Evolutionary conservation across 78 protist genomes (phyloP), one percentile per base, ranked within the genome.

Genomic region (Guillardia theta): DNA sequence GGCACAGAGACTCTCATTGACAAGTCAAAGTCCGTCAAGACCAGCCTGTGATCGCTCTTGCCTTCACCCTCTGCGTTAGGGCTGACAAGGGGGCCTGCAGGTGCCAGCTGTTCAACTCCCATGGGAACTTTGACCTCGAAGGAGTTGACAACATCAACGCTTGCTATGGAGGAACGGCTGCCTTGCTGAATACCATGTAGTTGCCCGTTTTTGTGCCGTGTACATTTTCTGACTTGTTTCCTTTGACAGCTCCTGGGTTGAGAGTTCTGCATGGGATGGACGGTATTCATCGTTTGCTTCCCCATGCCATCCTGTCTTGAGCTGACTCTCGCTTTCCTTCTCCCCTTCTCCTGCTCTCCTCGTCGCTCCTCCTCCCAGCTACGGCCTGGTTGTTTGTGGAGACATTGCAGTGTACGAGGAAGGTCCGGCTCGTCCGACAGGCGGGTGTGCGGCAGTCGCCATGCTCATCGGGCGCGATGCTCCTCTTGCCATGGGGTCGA

Each of bases 101-200:
- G 48, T 22, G 50, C 18, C 70, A 64, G 80, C 96, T 98, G 41
- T 96, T 97, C 93, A 97, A 98, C 95, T 19, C 88, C 96, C 90
- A 64, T 98, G 99, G 99, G 8, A 70, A 70, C 83, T 70, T 70
- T 18, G 83, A 70, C 41, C 6, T 70, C 10, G 83, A 70, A 15
- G 94, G 94, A 62, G 88, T 97, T 0, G 98, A 98, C 88, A 94
- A 96, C 43, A 96, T 94, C 92, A 98, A 98, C 92, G 99, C 99
- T 18, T 98, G 99, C 94, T 98, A 98, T 90, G 99, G 99, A 53
- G 99, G 99, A 50, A 98, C 99, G n/a, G 93, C 95, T 4, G 98
- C 99, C 4, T 96, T 98, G 30, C 95, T 97, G 88, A 97, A 98
- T 95, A 45, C 46, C 92, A 70, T 70, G 83, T 70, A 30, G 39